Conservation (phyloP, 2,329 filamentous ascomycete genomes). For the Colletotrichum truncatum region DNA sequence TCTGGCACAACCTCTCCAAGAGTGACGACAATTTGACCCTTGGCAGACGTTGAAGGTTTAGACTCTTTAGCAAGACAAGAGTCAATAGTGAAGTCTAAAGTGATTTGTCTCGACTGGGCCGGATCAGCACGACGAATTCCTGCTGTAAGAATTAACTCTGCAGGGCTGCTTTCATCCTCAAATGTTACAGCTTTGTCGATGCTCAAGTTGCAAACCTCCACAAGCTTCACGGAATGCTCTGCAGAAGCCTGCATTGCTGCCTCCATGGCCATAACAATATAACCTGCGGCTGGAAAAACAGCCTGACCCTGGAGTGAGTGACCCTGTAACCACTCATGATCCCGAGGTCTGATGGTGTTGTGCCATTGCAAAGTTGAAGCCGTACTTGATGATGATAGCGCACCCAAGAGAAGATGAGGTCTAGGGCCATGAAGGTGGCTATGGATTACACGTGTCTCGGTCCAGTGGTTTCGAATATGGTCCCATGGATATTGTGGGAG, state of each 20-base stretch:
- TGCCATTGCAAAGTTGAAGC: background rate
- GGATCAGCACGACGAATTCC: background rate
- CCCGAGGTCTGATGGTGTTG: conserved; percentile 35
- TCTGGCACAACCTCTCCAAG: background rate
- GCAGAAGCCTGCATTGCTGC: conserved; percentile 37
- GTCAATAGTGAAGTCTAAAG: background rate
- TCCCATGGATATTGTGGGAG: conserved; percentile 53
- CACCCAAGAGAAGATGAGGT: conserved; percentile 43
- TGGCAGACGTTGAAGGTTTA: background rate
- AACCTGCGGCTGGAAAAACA: conserved; percentile 55
- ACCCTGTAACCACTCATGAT: conserved; percentile 43
- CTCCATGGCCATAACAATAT: conserved; percentile 53
- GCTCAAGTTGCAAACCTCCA: conserved; percentile 3
- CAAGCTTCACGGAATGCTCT: background rate
- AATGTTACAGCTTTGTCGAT: conserved; percentile 14
- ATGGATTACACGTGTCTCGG: conserved; percentile 26
- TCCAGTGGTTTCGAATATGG: conserved; percentile 43
- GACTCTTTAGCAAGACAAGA: background rate
- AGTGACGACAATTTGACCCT: background rate
- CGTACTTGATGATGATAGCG: background rate
- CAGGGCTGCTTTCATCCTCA: background rate
- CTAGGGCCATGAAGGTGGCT: background rate
- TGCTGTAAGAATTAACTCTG: background rate
- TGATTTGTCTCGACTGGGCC: background rate
- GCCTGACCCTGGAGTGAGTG: conserved; percentile 44